A percentile compares a stretch with the other conserved stretches of the same genome.
phyloP scores from a whole-genome alignment of 306 rosid genomes.

The Styphnolobium japonicum region DNA sequence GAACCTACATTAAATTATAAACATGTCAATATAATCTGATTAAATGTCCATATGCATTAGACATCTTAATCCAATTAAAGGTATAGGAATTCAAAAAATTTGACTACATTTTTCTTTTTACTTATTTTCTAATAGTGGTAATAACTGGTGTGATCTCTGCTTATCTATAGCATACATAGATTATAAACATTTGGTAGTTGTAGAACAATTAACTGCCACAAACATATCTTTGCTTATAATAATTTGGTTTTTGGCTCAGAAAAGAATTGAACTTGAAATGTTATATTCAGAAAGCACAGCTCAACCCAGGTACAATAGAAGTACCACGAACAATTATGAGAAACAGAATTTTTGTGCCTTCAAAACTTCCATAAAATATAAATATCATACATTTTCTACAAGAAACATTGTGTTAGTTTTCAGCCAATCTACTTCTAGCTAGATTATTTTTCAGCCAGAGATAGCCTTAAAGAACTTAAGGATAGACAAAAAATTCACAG shows the following conservation, averaged over 20 bases:
- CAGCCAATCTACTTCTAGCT: not conserved
- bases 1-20: slow-evolving; percentile 57
- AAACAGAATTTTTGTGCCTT: not conserved
- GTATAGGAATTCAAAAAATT: not conserved
- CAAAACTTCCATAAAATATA: slow-evolving; percentile 6
- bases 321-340: not conserved
- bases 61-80: not conserved
- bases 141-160: not conserved
- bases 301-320: not conserved
- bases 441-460: not conserved
- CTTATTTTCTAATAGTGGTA: not conserved
- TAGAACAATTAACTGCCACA: not conserved
- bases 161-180: not conserved
- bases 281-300: not conserved
- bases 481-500: not conserved
- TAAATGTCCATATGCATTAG: not conserved
- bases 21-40: slow-evolving; percentile 33
- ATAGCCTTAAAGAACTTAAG: not conserved
- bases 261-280: not conserved
- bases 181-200: not conserved
- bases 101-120: not conserved
- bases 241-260: not conserved
- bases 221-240: not conserved
- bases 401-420: not conserved
- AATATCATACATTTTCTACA: not conserved